Evolutionary conservation across 257 asterid genomes (phyloP), one percentile per base, ranked within the genome.

Genomic region (Solanum okadae): DNA sequence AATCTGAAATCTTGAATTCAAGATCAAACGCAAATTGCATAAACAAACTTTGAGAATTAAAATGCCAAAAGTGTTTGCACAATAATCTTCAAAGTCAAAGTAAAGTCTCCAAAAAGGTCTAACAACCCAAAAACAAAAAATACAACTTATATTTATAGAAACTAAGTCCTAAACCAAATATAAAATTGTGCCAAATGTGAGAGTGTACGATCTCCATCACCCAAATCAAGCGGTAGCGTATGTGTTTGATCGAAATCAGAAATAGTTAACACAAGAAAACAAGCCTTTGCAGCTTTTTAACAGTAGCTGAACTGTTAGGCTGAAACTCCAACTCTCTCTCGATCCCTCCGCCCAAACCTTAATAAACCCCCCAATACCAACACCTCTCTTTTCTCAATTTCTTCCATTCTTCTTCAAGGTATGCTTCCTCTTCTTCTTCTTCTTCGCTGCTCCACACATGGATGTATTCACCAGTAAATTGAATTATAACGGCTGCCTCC

Each of bases 241-340:
- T 86, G 88, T 85, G 67, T 86, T 3, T 65, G 87, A 79, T 89
- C 77, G 33, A 78, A 77, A 89, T 65, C 87, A 27, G 87, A 86
- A 79, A 33, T 11, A 71, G 81, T 25, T 29, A 15, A 16, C 37
- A 25, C 11, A 61, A 35, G 5, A n/a, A 88, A 22, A 76, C 40
- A 40, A 33, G 8, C 70, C 31, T 25, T 35, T 34, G 13, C 34
- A 44, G 23, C 25, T 61, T 9, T 9, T 34, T 31, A 16, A 65
- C 83, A 71, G 71, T 12, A 20, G 29, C 83, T 65, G 13, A 49
- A 49, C 61, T 49, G 23, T 59, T 59, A 73, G 83, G 84, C 87
- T 88, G 92, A 90, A 88, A 86, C 90, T 90, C 61, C 92, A 56
- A 90, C 81, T 37, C 73, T 52, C 89, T 88, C 75, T 82, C 71